Evolutionary conservation across 257 asterid genomes (phyloP).

Genomic region (Solanum corneliomulleri): DNA sequence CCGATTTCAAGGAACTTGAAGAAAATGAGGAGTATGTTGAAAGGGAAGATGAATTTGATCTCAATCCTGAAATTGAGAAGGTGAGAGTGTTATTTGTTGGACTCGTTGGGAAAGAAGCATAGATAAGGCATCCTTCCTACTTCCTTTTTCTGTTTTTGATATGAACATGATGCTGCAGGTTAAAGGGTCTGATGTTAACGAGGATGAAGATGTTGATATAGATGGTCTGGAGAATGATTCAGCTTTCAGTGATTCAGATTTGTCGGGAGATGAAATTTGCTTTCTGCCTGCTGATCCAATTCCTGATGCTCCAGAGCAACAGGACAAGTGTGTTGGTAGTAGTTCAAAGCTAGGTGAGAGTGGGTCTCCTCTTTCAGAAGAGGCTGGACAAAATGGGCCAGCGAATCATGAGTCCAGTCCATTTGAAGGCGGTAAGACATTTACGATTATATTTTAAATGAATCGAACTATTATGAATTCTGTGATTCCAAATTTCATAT

Average conservation of each 20-base stretch:
- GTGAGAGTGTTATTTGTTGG: constrained; percentile 10
- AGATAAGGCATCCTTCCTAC: not conserved
- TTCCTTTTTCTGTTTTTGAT: constrained; percentile 3
- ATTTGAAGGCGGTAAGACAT: constrained; percentile 42
- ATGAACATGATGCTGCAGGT: constrained; percentile 31
- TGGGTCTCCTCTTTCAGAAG: constrained; percentile 69
- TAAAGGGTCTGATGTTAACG: constrained; percentile 55
- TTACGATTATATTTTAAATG: not conserved
- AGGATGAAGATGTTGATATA: constrained; percentile 76
- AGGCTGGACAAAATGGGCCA: constrained; percentile 63
- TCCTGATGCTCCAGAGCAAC: constrained; percentile 66
- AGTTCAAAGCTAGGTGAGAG: constrained; percentile 51
- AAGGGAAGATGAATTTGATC: constrained; percentile 85
- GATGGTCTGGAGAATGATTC: constrained; percentile 55
- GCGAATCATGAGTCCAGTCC: constrained; percentile 59
- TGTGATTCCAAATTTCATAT: not conserved
- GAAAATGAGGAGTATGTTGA: constrained; percentile 94
- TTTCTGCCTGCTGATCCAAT: constrained; percentile 75
- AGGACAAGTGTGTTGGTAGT: constrained; percentile 42
- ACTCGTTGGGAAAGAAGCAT: not conserved
- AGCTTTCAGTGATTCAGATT: constrained; percentile 83
- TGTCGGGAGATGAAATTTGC: constrained; percentile 65
- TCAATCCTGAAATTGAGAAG: constrained; percentile 62
- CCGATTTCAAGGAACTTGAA: constrained; percentile 89
- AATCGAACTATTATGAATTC: not conserved